phyloP scores from a whole-genome alignment of 306 rosid genomes.

The Begonia masoniana region DNA sequence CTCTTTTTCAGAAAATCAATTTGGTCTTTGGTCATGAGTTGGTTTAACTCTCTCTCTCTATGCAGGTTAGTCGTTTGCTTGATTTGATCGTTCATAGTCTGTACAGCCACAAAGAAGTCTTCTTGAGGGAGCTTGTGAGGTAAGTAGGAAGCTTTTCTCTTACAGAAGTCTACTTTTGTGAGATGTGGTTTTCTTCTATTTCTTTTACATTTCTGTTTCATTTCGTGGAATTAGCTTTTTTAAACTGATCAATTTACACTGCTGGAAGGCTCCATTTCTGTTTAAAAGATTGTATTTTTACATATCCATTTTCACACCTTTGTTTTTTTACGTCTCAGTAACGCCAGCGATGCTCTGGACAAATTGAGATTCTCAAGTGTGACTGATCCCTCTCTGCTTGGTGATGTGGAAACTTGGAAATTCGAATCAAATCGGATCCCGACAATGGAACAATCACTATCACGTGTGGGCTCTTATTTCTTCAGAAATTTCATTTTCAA shows the following conservation, averaged over 20 bases:
- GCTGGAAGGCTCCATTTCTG: too few relatives aligned
- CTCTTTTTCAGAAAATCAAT: too few relatives aligned
- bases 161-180: too few relatives aligned
- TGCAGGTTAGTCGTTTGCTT: conserved; percentile 75
- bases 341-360: conserved; percentile 97
- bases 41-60: not conserved
- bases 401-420: conserved; percentile 77
- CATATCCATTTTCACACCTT: too few relatives aligned
- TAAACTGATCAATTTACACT: too few relatives aligned
- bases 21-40: too few relatives aligned
- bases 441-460: conserved; percentile 83
- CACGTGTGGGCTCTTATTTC: conserved; percentile 29
- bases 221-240: too few relatives aligned
- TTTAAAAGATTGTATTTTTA: too few relatives aligned
- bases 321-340: conserved; percentile 22
- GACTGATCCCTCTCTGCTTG: conserved; percentile 90
- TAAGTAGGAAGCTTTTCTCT: conserved; percentile 13
- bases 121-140: conserved; percentile 92
- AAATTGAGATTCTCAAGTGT: conserved; percentile 92
- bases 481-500: not conserved
- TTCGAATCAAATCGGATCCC: conserved; percentile 75
- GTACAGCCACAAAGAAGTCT: conserved; percentile 87
- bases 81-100: conserved; percentile 95
- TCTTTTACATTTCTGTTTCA: too few relatives aligned
- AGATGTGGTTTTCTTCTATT: too few relatives aligned